Conservation (phyloP, 2,329 filamentous ascomycete species). For the Fusarium solani-melongenae region DNA sequence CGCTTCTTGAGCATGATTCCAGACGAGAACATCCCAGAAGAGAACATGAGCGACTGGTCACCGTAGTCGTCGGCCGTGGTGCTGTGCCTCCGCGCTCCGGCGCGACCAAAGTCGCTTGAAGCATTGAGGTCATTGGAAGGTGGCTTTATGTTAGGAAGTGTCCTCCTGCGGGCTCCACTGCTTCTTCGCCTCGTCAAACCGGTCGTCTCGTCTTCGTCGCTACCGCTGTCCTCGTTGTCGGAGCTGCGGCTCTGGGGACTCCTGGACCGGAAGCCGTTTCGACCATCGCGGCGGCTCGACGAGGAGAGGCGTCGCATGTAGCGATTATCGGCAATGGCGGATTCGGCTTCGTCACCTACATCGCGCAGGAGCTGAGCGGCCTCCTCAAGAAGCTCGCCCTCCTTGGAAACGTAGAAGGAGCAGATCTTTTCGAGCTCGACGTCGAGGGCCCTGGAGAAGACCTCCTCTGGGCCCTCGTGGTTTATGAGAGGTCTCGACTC, state of each 20-base stretch:
- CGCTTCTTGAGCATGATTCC: slow-evolving; percentile 93
- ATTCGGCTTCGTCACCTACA: slow-evolving; percentile 72
- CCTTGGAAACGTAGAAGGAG: slow-evolving; percentile 90
- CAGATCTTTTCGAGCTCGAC: slow-evolving; percentile 94
- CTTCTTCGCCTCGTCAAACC: slow-evolving; percentile 60
- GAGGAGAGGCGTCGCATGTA: slow-evolving; percentile 49
- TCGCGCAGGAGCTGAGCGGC: slow-evolving; percentile 82
- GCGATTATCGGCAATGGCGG: slow-evolving; percentile 58
- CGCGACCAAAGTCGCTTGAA: slow-evolving; percentile 69
- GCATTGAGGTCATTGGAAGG: slow-evolving; percentile 66
- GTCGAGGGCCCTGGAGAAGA: slow-evolving; percentile 85
- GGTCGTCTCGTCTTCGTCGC: slow-evolving; percentile 70
- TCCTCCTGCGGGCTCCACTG: slow-evolving; percentile 54
- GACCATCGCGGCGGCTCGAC: slow-evolving; percentile 23
- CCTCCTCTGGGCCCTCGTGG: slow-evolving; percentile 78
- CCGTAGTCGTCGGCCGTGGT: slow-evolving; percentile 80
- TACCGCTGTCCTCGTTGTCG: slow-evolving; percentile 73
- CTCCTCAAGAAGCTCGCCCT: slow-evolving; percentile 86
- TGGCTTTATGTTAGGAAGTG: slow-evolving; percentile 51
- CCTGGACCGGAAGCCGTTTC: slow-evolving; percentile 38
- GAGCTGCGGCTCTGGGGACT: slow-evolving; percentile 59
- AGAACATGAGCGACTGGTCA: slow-evolving; percentile 76
- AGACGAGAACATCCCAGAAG: slow-evolving; percentile 71
- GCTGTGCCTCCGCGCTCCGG: slow-evolving; percentile 69
- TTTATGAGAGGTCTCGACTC: slow-evolving; percentile 87